Evolutionary conservation across 768 basidiomycete genomes (phyloP).

Genomic region (Leccinum disarticulatum): DNA sequence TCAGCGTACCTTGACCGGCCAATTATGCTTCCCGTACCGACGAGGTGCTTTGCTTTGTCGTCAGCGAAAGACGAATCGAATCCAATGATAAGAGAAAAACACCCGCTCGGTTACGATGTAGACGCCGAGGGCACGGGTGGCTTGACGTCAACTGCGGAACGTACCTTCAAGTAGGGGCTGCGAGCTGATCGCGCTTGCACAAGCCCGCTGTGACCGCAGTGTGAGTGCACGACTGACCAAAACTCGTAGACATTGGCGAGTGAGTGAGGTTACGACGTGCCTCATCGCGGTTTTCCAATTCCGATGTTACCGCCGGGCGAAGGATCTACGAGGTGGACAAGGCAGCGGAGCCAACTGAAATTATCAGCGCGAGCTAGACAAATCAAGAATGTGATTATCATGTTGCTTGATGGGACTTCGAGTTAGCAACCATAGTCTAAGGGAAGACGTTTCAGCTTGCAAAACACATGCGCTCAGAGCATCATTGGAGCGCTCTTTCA

Average conservation of each 20-base stretch:
- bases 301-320: neutral
- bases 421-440: neutral
- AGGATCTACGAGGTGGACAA: slow-evolving; percentile 5
- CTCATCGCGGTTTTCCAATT: neutral
- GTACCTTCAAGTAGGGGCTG: neutral
- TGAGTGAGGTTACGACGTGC: neutral
- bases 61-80: neutral
- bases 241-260: neutral
- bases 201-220: neutral
- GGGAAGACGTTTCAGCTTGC: slow-evolving; percentile 2
- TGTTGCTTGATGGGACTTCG: neutral
- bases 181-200: neutral
- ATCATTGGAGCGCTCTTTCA: slow-evolving; percentile 3
- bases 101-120: neutral
- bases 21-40: neutral
- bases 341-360: slow-evolving; percentile 2
- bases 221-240: neutral
- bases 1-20: neutral
- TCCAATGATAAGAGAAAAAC: neutral
- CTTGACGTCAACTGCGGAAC: neutral
- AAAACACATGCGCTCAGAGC: neutral
- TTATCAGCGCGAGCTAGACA: neutral
- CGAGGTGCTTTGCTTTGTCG: neutral
- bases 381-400: slow-evolving; percentile 4
- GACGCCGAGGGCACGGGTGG: neutral